A percentile compares a stretch with the other conserved stretches of the same genome.
These are phyloP conservation scores for Coniochaeta sp. DNA, from an alignment of 2,329 filamentous ascomycete genomes.

Conservation along the genomic window DNA sequence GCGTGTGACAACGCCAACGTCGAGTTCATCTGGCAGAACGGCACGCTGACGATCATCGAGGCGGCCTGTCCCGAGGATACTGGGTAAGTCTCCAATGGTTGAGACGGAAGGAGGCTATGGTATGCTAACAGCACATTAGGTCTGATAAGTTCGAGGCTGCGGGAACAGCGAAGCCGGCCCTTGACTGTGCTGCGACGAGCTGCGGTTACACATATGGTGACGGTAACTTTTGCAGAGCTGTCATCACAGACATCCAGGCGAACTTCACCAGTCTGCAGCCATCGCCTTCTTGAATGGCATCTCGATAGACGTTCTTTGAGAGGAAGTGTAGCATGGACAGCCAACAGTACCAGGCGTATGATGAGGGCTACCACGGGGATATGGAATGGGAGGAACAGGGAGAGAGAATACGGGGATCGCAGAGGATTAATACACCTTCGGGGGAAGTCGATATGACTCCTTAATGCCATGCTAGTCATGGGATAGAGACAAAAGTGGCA, in stretches of 20 bases:
- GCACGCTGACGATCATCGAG: constrained; percentile 34
- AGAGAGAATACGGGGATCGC: not conserved
- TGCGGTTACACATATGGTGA: constrained; percentile 7
- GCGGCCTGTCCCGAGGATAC: constrained; percentile 27
- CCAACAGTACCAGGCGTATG: not conserved
- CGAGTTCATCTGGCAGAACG: constrained; percentile 34
- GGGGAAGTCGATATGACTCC: not conserved
- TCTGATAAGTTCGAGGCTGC: constrained; percentile 9
- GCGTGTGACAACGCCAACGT: constrained; percentile 32
- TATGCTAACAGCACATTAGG: constrained; percentile 4
- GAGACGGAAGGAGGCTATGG: not conserved
- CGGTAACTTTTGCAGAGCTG: constrained; percentile 8
- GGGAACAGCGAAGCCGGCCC: constrained; percentile 8
- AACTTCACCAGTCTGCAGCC: constrained; percentile 15
- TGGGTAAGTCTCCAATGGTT: constrained; percentile 8
- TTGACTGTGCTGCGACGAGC: constrained; percentile 8
- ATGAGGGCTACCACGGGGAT: not conserved
- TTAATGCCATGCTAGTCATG: not conserved
- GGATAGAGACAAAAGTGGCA: not conserved
- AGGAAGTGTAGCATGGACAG: not conserved
- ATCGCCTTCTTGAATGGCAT: constrained; percentile 5
- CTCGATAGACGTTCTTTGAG: not conserved
- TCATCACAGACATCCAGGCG: constrained; percentile 1
- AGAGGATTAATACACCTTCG: not conserved
- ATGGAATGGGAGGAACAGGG: not conserved